phyloP scores from a whole-genome alignment of 495 filamentous ascomycete genomes.

The Chaetomium fimeti region DNA sequence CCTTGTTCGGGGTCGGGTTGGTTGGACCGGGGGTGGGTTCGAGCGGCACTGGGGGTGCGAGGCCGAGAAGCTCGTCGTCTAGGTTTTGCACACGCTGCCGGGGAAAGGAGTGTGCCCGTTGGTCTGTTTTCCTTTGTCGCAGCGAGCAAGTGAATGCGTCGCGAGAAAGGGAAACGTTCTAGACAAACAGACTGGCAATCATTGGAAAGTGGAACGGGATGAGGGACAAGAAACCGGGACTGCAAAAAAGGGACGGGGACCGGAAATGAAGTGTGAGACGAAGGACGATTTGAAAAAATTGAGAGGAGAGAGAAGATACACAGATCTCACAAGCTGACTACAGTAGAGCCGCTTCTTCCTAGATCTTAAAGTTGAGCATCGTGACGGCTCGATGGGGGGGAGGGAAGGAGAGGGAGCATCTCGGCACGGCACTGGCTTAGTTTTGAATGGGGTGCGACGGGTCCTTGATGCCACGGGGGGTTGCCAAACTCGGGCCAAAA shows the following conservation, averaged over 20 bases:
- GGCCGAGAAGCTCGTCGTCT: constrained; percentile 14
- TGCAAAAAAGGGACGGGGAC: constrained; percentile 17
- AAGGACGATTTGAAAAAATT: constrained; percentile 1
- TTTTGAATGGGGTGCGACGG: constrained; percentile 42
- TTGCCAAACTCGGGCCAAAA: constrained; percentile 9
- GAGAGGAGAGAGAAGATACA: constrained; percentile 30
- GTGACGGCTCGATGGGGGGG: constrained; percentile 46
- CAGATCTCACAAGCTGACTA: constrained; percentile 49
- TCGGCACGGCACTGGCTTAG: constrained; percentile 39
- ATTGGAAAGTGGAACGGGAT: constrained; percentile 24
- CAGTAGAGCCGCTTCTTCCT: constrained; percentile 48
- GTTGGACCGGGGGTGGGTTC: neutral
- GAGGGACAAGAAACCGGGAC: constrained; percentile 11
- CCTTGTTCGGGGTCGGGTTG: constrained; percentile 19
- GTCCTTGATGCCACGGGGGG: constrained; percentile 18
- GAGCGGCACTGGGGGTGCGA: constrained; percentile 17
- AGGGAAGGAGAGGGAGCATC: constrained; percentile 34
- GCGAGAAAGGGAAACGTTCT: constrained; percentile 38
- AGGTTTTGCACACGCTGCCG: constrained; percentile 16
- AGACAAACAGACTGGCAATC: constrained; percentile 36
- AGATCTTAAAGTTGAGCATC: constrained; percentile 51
- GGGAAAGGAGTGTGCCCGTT: constrained; percentile 24
- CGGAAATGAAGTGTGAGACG: neutral
- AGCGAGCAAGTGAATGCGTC: constrained; percentile 52
- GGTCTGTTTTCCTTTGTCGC: constrained; percentile 41